These are phyloP conservation scores for Astrephomene gubernaculifera DNA, from an alignment of 139 green algal genomes.

Conservation along the genomic window DNA sequence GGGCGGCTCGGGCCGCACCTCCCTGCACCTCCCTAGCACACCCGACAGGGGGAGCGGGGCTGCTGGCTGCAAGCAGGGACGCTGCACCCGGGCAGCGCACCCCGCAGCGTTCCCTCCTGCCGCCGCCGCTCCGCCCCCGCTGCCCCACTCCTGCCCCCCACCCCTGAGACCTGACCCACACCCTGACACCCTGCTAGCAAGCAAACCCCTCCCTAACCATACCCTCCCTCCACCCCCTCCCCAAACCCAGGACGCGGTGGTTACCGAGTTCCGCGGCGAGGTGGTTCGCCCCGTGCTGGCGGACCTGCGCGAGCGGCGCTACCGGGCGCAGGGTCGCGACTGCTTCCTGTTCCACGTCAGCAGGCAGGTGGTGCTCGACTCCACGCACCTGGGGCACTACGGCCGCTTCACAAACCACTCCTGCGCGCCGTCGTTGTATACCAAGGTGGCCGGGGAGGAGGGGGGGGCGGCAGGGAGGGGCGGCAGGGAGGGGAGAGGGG, in stretches of 20 bases:
- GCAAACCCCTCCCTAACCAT: background rate
- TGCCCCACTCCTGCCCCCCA: background rate
- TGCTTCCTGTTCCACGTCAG: conserved; percentile 93
- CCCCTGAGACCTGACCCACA: background rate
- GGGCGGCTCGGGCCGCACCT: background rate
- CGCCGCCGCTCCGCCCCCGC: too few species aligned
- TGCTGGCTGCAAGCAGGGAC: too few species aligned
- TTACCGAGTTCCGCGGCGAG: conserved; percentile 93
- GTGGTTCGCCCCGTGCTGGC: conserved; percentile 72
- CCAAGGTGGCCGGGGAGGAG: conserved; percentile 60
- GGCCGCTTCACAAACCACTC: conserved; percentile 94
- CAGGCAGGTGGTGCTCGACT: conserved; percentile 85
- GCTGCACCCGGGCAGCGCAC: background rate
- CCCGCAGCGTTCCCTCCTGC: background rate
- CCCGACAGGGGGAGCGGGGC: too few species aligned
- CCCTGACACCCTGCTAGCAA: background rate
- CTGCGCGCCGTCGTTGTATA: conserved; percentile 91
- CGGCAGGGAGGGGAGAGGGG: background rate
- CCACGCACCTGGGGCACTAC: conserved; percentile 78
- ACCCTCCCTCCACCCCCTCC: background rate
- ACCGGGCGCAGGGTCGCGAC: conserved; percentile 79
- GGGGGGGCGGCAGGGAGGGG: background rate
- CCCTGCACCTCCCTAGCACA: background rate
- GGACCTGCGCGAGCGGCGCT: conserved; percentile 78
- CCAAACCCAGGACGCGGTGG: conserved; percentile 76